Evolutionary conservation across 257 asterid genomes (phyloP).

Genomic region (Perilla frutescens): DNA sequence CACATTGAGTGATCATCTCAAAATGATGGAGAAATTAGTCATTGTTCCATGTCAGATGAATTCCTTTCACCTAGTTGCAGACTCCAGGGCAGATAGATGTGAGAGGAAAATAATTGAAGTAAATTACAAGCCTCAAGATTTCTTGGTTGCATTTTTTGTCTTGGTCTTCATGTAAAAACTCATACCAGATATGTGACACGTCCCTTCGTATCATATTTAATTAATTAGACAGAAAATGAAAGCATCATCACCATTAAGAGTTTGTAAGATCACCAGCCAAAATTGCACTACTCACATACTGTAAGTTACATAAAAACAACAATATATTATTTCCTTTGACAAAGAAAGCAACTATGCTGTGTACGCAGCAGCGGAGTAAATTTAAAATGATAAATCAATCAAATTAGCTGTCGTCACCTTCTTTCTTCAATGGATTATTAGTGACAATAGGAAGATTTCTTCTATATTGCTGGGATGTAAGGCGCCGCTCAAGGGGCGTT

Average conservation of each 20-base stretch:
- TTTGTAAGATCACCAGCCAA: no score
- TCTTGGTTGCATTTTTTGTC: not conserved
- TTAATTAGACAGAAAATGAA: no score
- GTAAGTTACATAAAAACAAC: constrained; percentile 19
- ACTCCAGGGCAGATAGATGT: constrained; percentile 43
- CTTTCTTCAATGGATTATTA: constrained; percentile 58
- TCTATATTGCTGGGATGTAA: constrained; percentile 76
- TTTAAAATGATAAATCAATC: not conserved
- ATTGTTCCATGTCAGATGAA: constrained; percentile 47
- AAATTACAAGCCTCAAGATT: not conserved
- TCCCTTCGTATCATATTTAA: not conserved
- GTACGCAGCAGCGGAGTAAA: not conserved
- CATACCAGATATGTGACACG: no score
- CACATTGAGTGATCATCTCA: constrained; percentile 68
- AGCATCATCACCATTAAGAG: no score
- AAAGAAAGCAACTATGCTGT: not conserved
- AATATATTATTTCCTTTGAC: constrained; percentile 4
- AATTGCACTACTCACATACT: not conserved
- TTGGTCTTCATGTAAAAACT: not conserved
- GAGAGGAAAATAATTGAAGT: not conserved
- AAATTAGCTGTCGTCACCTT: constrained; percentile 43
- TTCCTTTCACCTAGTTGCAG: constrained; percentile 81
- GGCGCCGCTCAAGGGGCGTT: constrained; percentile 88
- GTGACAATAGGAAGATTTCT: constrained; percentile 73
- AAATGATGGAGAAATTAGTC: constrained; percentile 69